Percentiles rank a stretch among this genome's conserved stretches.
These are phyloP conservation scores for Mallotus nudiflorus DNA, from an alignment of 345 rosid species.

Conservation along the genomic window DNA sequence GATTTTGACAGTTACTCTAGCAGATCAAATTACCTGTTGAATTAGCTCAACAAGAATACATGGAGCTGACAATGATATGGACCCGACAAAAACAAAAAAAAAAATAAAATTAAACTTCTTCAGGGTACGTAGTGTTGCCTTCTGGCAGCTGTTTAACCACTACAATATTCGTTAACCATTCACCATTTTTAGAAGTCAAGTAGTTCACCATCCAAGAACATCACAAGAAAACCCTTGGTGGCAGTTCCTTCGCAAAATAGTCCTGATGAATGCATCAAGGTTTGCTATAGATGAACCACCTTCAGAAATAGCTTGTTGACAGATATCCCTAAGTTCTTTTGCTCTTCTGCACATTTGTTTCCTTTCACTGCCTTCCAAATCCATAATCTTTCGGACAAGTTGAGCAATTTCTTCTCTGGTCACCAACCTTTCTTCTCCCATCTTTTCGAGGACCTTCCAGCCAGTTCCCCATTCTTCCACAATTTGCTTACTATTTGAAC, in stretches of 20 bases:
- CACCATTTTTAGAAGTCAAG: too few species aligned
- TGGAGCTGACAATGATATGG: too few species aligned
- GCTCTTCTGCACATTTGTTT: slow-evolving; percentile 22
- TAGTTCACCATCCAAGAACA: too few species aligned
- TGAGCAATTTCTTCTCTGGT: slow-evolving; percentile 5
- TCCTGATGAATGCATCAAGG: slow-evolving; percentile 3
- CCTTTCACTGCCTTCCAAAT: slow-evolving; percentile 10
- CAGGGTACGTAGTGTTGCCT: too few species aligned
- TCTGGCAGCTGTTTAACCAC: too few species aligned
- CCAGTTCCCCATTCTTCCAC: slow-evolving; percentile 22
- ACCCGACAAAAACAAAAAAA: too few species aligned
- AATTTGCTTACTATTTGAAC: slow-evolving; percentile 10
- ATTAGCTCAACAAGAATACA: too few species aligned
- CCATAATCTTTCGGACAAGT: slow-evolving; percentile 16
- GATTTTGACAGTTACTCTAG: too few species aligned
- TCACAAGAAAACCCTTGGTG: too few species aligned
- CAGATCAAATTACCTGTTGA: too few species aligned
- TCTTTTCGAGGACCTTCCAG: neutral
- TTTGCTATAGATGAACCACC: slow-evolving; percentile 7
- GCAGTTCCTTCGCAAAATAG: neutral
- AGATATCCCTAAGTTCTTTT: slow-evolving; percentile 3
- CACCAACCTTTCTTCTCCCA: neutral
- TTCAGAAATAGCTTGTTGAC: slow-evolving; percentile 6
- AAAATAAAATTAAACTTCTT: neutral
- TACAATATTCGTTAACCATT: too few species aligned